A percentile compares a stretch with the other conserved stretches of the same genome.
phyloP scores from a whole-genome alignment of 257 asterid species.

The Forsythia suspensa region DNA sequence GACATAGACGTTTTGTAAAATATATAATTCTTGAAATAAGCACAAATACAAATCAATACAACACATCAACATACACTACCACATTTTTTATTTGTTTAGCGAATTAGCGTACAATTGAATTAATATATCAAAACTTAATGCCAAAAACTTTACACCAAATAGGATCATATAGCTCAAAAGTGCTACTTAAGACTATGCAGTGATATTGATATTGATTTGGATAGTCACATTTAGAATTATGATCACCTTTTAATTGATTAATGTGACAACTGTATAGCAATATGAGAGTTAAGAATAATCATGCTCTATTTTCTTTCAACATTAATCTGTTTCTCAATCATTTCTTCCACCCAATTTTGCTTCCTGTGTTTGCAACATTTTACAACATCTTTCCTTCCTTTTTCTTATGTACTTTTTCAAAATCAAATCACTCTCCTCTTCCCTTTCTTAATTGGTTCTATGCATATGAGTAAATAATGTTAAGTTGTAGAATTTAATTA shows the following conservation, averaged over 20 bases:
- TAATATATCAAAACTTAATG: neutral
- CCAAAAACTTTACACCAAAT: neutral
- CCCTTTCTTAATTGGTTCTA: too few species aligned
- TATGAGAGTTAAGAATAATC: conserved; percentile 16
- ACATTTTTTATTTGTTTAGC: too few species aligned
- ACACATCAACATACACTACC: too few species aligned
- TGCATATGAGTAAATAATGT: too few species aligned
- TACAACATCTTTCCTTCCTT: neutral
- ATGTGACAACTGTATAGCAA: conserved; percentile 37
- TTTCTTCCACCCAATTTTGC: conserved; percentile 6
- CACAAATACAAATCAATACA: too few species aligned
- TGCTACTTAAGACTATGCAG: neutral
- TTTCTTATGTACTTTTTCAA: neutral
- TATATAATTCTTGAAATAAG: too few species aligned
- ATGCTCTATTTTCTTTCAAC: conserved; percentile 18
- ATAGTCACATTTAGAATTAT: neutral
- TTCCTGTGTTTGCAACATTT: neutral
- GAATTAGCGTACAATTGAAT: too few species aligned
- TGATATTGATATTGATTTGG: neutral
- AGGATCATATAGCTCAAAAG: neutral
- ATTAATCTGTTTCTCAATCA: neutral
- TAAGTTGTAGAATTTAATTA: too few species aligned
- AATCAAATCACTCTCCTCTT: too few species aligned
- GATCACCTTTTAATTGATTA: conserved; percentile 18
- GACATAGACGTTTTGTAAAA: too few species aligned